Percentiles rank a stretch among this genome's conserved stretches.
These are phyloP conservation scores for Herpetospermum pedunculosum DNA, from an alignment of 306 rosid genomes.

Conservation along the genomic window DNA sequence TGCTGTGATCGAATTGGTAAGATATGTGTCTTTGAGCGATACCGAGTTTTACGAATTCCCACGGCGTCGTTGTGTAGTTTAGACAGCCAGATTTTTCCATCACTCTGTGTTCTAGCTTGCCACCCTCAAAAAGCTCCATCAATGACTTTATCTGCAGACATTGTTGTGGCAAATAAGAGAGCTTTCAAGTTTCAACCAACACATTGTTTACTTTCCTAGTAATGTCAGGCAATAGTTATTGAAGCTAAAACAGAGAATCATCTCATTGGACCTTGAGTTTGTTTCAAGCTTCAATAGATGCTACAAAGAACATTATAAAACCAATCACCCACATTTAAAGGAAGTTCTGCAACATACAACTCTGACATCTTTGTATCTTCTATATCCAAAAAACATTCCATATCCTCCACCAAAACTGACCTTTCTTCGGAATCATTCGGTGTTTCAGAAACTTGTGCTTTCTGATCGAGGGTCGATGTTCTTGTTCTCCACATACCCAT, in stretches of 20 bases:
- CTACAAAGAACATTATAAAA: constrained; percentile 2
- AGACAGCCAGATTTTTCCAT: constrained; percentile 60
- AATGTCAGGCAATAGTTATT: background rate
- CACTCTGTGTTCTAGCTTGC: constrained; percentile 48
- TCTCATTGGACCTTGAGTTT: background rate
- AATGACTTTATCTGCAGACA: constrained; percentile 35
- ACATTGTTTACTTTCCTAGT: background rate
- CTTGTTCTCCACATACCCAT: constrained; percentile 77
- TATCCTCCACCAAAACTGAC: constrained; percentile 32
- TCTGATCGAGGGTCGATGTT: constrained; percentile 35
- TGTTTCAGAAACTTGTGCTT: constrained; percentile 35
- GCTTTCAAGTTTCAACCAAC: background rate
- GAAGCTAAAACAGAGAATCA: background rate
- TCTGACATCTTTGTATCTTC: constrained; percentile 43
- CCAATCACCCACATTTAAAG: constrained; percentile 30
- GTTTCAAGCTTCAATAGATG: background rate
- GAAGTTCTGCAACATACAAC: constrained; percentile 53
- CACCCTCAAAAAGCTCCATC: constrained; percentile 63
- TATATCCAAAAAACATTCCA: constrained; percentile 27
- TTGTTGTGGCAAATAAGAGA: background rate
- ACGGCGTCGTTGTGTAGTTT: constrained; percentile 38
- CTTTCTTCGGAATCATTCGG: constrained; percentile 50
- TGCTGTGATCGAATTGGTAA: constrained; percentile 40
- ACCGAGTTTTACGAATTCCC: constrained; percentile 43
- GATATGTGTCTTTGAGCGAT: constrained; percentile 39